phyloP scores from a whole-genome alignment of 2,329 filamentous ascomycete species.

The Botrytis porri region DNA sequence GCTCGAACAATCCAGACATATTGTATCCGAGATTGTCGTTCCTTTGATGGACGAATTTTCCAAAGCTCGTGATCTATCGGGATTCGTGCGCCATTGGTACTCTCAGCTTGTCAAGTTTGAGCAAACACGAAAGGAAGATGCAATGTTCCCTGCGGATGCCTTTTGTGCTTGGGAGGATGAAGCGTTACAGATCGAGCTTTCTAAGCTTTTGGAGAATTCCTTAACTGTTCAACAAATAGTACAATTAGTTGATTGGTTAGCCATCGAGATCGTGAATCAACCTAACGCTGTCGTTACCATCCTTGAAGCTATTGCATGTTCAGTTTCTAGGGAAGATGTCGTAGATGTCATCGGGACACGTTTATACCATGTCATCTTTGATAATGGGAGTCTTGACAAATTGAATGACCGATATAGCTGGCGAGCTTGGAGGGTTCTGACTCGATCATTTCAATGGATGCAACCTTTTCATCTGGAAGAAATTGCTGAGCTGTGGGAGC shows the following conservation, averaged over 20 bases:
- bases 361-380: slow-evolving; percentile 38
- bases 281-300: slow-evolving; percentile 38
- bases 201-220: slow-evolving; percentile 39
- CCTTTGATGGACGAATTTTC: slow-evolving; percentile 44
- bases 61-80: slow-evolving; percentile 42
- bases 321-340: slow-evolving; percentile 39
- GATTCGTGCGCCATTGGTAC: slow-evolving; percentile 43
- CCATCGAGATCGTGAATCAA: slow-evolving; percentile 29
- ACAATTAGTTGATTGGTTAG: slow-evolving; percentile 40
- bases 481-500: slow-evolving; percentile 27
- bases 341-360: slow-evolving; percentile 37
- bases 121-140: slow-evolving; percentile 28
- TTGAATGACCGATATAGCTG: slow-evolving; percentile 33
- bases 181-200: slow-evolving; percentile 31
- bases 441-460: slow-evolving; percentile 28
- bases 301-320: slow-evolving; percentile 41
- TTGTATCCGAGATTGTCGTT: slow-evolving; percentile 40
- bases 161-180: slow-evolving; percentile 38
- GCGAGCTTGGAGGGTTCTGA: slow-evolving; percentile 35
- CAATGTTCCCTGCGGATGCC: not conserved
- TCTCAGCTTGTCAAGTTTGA: slow-evolving; percentile 33
- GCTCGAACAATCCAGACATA: slow-evolving; percentile 29
- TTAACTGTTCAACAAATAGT: slow-evolving; percentile 41
- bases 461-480: slow-evolving; percentile 24
- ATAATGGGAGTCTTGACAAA: slow-evolving; percentile 27